Conservation (phyloP, 2,329 filamentous ascomycete species). For the Venturia nashicola region DNA sequence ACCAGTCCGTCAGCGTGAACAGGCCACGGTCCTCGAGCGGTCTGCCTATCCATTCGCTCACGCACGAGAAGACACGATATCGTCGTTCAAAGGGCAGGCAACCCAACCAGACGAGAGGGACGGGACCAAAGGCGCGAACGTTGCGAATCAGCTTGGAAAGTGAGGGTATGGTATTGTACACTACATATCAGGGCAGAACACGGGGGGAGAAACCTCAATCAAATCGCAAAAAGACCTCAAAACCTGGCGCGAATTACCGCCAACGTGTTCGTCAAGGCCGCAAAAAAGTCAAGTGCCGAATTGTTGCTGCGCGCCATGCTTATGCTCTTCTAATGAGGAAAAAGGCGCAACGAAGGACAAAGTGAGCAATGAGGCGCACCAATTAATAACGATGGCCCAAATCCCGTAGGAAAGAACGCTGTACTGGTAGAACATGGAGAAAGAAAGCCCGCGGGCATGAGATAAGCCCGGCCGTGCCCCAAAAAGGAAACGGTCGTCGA, state of each 20-base stretch:
- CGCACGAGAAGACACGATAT: not conserved
- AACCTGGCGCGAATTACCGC: not conserved
- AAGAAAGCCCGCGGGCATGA: not conserved
- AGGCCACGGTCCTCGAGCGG: not conserved
- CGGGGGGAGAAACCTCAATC: not conserved
- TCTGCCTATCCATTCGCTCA: not conserved
- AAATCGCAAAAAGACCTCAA: not conserved
- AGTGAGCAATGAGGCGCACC: not conserved
- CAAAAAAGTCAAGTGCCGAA: not conserved
- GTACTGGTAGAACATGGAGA: constrained; percentile 2
- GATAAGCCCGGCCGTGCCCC: constrained; percentile 2
- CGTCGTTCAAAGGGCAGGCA: not conserved
- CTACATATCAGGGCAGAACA: not conserved
- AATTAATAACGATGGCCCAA: not conserved
- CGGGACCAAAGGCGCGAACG: not conserved
- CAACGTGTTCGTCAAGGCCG: not conserved
- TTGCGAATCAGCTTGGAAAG: not conserved
- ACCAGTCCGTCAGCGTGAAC: not conserved
- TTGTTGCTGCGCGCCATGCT: constrained; percentile 2
- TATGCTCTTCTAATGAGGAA: not conserved
- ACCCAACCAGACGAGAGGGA: not conserved
- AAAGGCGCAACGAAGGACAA: constrained; percentile 2
- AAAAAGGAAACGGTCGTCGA: constrained; percentile 7
- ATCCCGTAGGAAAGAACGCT: not conserved
- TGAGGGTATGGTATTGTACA: constrained; percentile 2